Evolutionary conservation across 352 stramenopile species (phyloP).

Genomic region (Pelagophyceae sp.): DNA sequence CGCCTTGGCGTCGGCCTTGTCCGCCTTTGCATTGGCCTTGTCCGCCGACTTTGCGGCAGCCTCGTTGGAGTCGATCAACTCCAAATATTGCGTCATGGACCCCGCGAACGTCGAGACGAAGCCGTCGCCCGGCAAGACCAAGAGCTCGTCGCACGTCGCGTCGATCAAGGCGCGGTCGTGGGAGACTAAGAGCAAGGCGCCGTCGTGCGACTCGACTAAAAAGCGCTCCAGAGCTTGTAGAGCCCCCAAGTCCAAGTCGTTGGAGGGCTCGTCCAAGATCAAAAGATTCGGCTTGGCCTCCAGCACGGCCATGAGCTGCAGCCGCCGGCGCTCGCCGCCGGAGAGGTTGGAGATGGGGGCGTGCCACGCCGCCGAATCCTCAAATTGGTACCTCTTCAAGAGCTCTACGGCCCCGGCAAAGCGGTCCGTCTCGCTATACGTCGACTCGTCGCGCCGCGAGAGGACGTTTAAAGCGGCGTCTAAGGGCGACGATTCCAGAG

Average conservation of each 20-base stretch:
- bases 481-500: neutral
- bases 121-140: conserved; percentile 13
- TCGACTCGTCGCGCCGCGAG: neutral
- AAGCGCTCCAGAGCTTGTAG: conserved; percentile 35
- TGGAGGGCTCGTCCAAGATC: conserved; percentile 38
- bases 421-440: neutral
- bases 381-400: conserved; percentile 34
- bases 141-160: conserved; percentile 9
- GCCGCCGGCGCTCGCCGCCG: conserved; percentile 33
- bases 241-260: conserved; percentile 36
- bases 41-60: neutral
- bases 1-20: neutral
- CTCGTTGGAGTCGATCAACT: neutral
- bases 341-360: conserved; percentile 30
- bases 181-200: conserved; percentile 30
- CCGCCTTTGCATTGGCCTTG: neutral
- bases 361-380: conserved; percentile 27
- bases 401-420: conserved; percentile 25
- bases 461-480: conserved; percentile 13
- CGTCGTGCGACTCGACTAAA: conserved; percentile 35
- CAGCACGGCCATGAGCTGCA: conserved; percentile 38
- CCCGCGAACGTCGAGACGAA: neutral
- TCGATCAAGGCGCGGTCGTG: conserved; percentile 29
- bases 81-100: conserved; percentile 9
- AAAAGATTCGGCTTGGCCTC: conserved; percentile 35